Base-by-base conservation (phyloP, 495 filamentous ascomycete species). In the Hypomontagnella monticulosa region DNA sequence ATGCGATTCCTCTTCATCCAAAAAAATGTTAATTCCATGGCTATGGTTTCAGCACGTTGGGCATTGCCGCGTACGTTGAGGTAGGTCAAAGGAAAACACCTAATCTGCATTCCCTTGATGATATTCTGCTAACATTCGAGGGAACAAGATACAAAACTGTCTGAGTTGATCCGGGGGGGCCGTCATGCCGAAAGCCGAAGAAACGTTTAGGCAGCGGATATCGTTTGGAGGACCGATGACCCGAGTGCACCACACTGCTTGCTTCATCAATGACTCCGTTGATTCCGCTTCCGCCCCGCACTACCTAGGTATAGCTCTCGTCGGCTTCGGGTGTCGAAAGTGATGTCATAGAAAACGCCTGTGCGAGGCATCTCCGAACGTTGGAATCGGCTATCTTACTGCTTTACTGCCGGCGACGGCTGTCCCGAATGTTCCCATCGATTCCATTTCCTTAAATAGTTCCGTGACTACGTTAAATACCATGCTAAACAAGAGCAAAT, bases 101-200 rank as follows among this genome's bases (percentile, higher is more conserved):
- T 37, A 27, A 47, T 8, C 33, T 37, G 42, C 14, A 55, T 56
- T 56, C 43, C 18, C 34, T 5, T 23, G 27, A 40, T 12, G 20
- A 32, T 14, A 34, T 41, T 4, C 23, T 30, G 23, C 37, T 50
- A 53, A 37, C 18, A n/a, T n/a, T n/a, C n/a, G n/a, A n/a, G n/a
- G n/a, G 16, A 37, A 6, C 47, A 14, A 16, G 15, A 30, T 10
- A n/a, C 15, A 34, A 32, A 30, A 34, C n/a, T 49, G 40, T 49
- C 15, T 23, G 15, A 36, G n/a, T 9, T 16, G 14, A 16, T 14
- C 30, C 14, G 20, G 36, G 12, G 12, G 16, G 18, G n/a, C 37
- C 32, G 19, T 38, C 12, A 41, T 66, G 30, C 51, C 57, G 50
- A 57, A 66, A 42, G 4, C 55, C 16, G 50, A 66, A 40, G 19